These are phyloP conservation scores for Tolypocladium paradoxum DNA, from an alignment of 2,329 filamentous ascomycete species.

Conservation along the genomic window DNA sequence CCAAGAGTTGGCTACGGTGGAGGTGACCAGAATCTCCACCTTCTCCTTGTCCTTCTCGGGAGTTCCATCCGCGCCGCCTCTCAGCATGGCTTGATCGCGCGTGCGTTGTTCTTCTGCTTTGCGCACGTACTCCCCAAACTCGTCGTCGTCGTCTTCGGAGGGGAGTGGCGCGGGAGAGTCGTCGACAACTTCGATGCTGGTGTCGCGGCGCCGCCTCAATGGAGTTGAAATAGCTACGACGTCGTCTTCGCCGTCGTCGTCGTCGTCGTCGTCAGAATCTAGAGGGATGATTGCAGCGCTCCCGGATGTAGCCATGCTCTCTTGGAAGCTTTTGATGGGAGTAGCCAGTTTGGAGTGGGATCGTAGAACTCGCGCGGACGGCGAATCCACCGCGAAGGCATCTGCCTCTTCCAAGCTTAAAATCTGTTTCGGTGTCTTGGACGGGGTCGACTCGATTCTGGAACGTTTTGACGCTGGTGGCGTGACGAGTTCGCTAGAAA, in stretches of 20 bases:
- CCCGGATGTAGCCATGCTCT: conserved; percentile 1
- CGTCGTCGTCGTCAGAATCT: conserved; percentile 21
- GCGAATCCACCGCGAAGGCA: conserved; percentile 10
- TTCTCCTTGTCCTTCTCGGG: conserved; percentile 14
- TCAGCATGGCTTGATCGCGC: conserved; percentile 12
- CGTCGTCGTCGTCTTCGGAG: conserved; percentile 28
- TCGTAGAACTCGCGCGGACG: conserved; percentile 10
- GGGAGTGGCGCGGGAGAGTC: conserved; percentile 6
- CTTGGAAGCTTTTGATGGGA: conserved; percentile 1
- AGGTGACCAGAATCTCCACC: conserved; percentile 40
- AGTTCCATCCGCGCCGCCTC: conserved; percentile 5
- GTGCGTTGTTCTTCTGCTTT: conserved; percentile 25
- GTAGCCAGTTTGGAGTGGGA: conserved; percentile 4
- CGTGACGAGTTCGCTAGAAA: conserved; percentile 20
- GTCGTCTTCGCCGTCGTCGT: conserved; percentile 8
- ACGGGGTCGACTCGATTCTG: conserved; percentile 11
- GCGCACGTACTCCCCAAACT: conserved; percentile 34
- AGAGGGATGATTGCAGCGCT: conserved; percentile 14
- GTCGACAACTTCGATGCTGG: conserved; percentile 15
- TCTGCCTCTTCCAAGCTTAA: conserved; percentile 7
- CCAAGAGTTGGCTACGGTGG: conserved; percentile 49
- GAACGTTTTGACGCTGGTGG: conserved; percentile 29
- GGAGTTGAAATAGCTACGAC: background rate
- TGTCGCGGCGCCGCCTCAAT: conserved; percentile 3
- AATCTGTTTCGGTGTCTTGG: conserved; percentile 6